phyloP scores from a whole-genome alignment of 2,329 filamentous ascomycete species.

The Pseudonectria foliicola region DNA sequence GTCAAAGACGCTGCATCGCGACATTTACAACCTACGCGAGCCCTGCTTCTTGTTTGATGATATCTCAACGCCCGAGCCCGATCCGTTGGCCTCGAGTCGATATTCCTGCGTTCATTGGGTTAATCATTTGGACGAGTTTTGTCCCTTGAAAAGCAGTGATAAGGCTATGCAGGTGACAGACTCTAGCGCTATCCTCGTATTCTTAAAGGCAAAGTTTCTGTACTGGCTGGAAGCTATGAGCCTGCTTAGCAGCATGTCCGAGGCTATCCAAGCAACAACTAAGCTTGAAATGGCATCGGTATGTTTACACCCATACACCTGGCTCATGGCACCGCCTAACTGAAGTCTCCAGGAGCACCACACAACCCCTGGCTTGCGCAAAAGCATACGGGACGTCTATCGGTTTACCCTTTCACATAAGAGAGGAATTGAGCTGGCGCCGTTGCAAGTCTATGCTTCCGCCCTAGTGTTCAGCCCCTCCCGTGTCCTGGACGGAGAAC shows the following conservation, averaged over 20 bases:
- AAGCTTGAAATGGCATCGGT: slow-evolving; percentile 11
- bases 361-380: not conserved
- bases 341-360: not conserved
- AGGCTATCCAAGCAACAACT: slow-evolving; percentile 15
- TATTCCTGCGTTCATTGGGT: slow-evolving; percentile 25
- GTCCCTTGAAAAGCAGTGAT: not conserved
- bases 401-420: slow-evolving; percentile 21
- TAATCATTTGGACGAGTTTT: slow-evolving; percentile 18
- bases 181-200: slow-evolving; percentile 17
- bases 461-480: slow-evolving; percentile 26
- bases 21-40: slow-evolving; percentile 26
- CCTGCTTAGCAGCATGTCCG: slow-evolving; percentile 5
- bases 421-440: slow-evolving; percentile 18
- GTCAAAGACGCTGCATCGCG: slow-evolving; percentile 19
- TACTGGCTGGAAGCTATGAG: slow-evolving; percentile 1
- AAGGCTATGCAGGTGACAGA: slow-evolving; percentile 18
- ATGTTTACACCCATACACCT: slow-evolving; percentile 2
- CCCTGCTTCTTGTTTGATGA: slow-evolving; percentile 16
- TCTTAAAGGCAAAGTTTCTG: slow-evolving; percentile 20
- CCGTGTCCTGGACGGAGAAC: slow-evolving; percentile 11
- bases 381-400: slow-evolving; percentile 19
- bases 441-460: slow-evolving; percentile 27
- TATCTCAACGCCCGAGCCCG: slow-evolving; percentile 1
- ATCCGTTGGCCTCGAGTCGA: slow-evolving; percentile 8
- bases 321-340: not conserved